Evolutionary conservation across 2,329 filamentous ascomycete species (phyloP), one percentile per base, ranked within the genome.

Genomic region (Alternaria consortialis): DNA sequence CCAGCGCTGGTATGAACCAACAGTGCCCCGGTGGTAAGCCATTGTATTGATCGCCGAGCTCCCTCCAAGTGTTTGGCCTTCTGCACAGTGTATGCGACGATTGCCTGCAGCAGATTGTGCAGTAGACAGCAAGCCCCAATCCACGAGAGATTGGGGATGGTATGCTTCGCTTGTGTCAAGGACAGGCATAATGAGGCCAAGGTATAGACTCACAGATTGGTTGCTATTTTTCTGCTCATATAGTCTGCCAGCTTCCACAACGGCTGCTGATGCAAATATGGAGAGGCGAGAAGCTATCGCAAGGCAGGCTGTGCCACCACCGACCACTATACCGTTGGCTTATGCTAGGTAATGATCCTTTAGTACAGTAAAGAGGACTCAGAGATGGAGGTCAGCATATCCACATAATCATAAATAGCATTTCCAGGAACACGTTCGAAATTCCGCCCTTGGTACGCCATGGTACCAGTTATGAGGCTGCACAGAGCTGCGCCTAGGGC

Each of bases 61-160:
- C 8, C 74, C 74, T 29, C 75, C 75, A 3, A 78, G 58, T 2
- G 70, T 72, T 46, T 77, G 75, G 13, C 75, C 75, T 43, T 71
- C 69, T 8, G 73, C 73, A 58, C 77, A 77, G 51, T 75, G 74
- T 9, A 77, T 68, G n/a, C 60, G 62, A 8, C 72, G 65, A 17
- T 67, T 65, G 8, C 62, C 61, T 11, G 65, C 62, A 3, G 60
- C 62, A 2, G 52, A 31, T 43, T 73, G 71, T 1, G 70, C 64
- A 9, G 62, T 60, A 2, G 73, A 71, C 0, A 70, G n/a, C 11
- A 75, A 63, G 25, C 67, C 68, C 73, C 74, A 77, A 46, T 77
- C 75, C 12, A 76, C 62, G 1, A 70, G 53, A 1, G 74, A 62
- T 13, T 74, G 57, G 4, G 25, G 58, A 9, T 65, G 61, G n/a